These are phyloP conservation scores for Dothiorella sarmentorum DNA, from an alignment of 2,329 filamentous ascomycete genomes.

Conservation along the genomic window DNA sequence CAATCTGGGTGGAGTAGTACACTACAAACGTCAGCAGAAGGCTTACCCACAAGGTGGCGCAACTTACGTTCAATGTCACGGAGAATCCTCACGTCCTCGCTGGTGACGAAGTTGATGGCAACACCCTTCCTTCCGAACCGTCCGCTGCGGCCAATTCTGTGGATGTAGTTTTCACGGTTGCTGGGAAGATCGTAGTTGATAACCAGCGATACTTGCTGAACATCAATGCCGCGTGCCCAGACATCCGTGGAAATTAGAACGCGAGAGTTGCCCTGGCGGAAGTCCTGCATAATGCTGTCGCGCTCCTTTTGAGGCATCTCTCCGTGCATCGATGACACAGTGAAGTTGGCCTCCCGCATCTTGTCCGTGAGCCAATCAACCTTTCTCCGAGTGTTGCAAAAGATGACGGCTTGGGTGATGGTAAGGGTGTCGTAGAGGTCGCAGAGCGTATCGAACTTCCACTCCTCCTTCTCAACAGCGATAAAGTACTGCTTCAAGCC, in stretches of 20 bases:
- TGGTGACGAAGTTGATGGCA: constrained; percentile 99
- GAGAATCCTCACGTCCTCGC: constrained; percentile 94
- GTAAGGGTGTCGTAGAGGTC: constrained; percentile 98
- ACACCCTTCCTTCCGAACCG: constrained; percentile 97
- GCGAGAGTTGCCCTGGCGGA: constrained; percentile 91
- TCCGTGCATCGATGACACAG: constrained; percentile 96
- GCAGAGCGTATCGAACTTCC: constrained; percentile 98
- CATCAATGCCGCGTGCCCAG: constrained; percentile 97
- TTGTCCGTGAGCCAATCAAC: constrained; percentile 99
- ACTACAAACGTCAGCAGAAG: constrained; percentile 52
- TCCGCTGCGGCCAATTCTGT: constrained; percentile 92
- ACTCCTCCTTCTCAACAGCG: constrained; percentile 98
- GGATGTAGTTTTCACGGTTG: constrained; percentile 99
- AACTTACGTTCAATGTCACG: constrained; percentile 86
- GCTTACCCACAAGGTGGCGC: neutral
- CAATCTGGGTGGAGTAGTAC: constrained; percentile 95
- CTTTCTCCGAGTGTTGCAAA: constrained; percentile 98
- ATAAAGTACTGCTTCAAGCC: constrained; percentile 99
- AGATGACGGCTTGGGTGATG: constrained; percentile 98
- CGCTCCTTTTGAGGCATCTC: constrained; percentile 99
- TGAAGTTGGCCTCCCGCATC: constrained; percentile 98
- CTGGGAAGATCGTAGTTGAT: constrained; percentile 99
- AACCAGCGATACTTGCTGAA: constrained; percentile 95
- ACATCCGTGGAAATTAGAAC: constrained; percentile 97
- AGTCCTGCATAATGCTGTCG: constrained; percentile 99